Conservation (phyloP, 805 yeast genomes). For the Metschnikowia sp. region DNA sequence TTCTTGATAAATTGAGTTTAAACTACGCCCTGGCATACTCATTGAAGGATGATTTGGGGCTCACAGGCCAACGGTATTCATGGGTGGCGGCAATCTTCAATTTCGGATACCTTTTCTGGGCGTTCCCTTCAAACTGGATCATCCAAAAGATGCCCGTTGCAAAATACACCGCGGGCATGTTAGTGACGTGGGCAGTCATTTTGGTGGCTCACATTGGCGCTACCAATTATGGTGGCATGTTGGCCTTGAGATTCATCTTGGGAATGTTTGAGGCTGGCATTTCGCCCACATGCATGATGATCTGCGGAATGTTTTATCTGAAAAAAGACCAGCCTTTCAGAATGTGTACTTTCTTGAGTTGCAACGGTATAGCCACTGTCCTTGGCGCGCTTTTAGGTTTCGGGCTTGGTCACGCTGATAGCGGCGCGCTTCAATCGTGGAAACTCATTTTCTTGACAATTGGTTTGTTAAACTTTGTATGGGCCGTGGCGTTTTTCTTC, state of each 20-base stretch:
- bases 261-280: constrained; percentile 17
- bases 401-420: constrained; percentile 17
- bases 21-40: constrained; percentile 19
- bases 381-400: constrained; percentile 20
- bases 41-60: constrained; percentile 13
- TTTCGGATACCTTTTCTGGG: constrained; percentile 17
- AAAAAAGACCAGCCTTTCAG: constrained; percentile 15
- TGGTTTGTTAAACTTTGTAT: constrained; percentile 17
- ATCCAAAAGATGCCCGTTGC: constrained; percentile 17
- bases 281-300: constrained; percentile 13
- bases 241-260: constrained; percentile 14
- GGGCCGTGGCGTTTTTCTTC: constrained; percentile 17
- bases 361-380: constrained; percentile 23
- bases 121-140: constrained; percentile 15
- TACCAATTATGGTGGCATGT: constrained; percentile 12
- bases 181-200: constrained; percentile 15
- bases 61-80: constrained; percentile 17
- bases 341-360: constrained; percentile 16
- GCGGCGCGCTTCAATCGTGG: constrained; percentile 18
- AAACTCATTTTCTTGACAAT: constrained; percentile 20
- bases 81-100: constrained; percentile 17
- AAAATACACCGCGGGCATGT: constrained; percentile 13
- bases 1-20: constrained; percentile 16
- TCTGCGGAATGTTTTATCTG: constrained; percentile 15
- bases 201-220: constrained; percentile 16